Conservation (phyloP, 176 grass and related monocot species). For the Eragrostis curvula region DNA sequence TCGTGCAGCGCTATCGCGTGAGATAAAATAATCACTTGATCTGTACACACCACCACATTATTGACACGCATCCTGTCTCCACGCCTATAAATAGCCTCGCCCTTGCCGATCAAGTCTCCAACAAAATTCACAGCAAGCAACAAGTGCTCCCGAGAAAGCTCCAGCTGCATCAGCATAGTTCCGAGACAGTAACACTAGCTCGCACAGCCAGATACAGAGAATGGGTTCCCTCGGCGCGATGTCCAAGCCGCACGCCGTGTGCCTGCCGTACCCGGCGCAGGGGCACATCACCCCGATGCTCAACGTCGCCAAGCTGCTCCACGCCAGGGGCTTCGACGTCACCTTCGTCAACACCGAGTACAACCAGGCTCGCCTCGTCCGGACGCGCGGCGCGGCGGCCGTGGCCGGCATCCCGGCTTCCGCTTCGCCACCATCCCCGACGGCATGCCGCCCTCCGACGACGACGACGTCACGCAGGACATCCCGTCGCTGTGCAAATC, state of each 20-base stretch:
- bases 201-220: neutral
- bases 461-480: slow-evolving; percentile 80
- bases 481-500: slow-evolving; percentile 62
- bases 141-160: no score
- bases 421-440: slow-evolving; percentile 69
- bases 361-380: slow-evolving; percentile 68
- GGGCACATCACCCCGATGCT: slow-evolving; percentile 85
- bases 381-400: slow-evolving; percentile 33
- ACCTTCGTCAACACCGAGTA: slow-evolving; percentile 75
- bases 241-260: slow-evolving; percentile 61
- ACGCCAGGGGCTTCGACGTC: slow-evolving; percentile 69
- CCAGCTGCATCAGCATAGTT: neutral
- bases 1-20: neutral
- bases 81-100: slow-evolving; percentile 11
- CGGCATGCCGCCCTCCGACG: slow-evolving; percentile 54
- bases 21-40: neutral
- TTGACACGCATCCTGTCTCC: no score
- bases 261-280: slow-evolving; percentile 76
- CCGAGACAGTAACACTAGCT: neutral
- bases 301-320: slow-evolving; percentile 75
- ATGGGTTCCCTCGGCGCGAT: slow-evolving; percentile 47
- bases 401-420: slow-evolving; percentile 56
- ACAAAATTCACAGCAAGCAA: neutral
- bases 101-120: neutral
- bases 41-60: neutral